Conservation (phyloP, 257 asterid genomes). For the Ehretia macrophylla region DNA sequence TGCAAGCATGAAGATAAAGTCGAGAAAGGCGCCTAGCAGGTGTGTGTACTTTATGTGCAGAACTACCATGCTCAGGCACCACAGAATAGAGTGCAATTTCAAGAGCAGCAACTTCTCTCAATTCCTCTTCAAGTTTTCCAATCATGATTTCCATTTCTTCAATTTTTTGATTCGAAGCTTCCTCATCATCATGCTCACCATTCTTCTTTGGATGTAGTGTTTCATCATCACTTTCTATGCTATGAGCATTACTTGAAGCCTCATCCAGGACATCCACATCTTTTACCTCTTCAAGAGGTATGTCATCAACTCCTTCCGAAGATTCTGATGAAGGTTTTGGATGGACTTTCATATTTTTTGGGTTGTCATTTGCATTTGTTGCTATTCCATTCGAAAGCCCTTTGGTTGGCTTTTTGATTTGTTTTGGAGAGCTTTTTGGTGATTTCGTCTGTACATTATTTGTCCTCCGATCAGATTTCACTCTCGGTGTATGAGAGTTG, state of each 20-base stretch:
- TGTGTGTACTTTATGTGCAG: conserved; percentile 91
- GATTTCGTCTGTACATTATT: conserved; percentile 22
- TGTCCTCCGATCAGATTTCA: conserved; percentile 33
- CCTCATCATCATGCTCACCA: conserved; percentile 32
- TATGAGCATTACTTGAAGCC: conserved; percentile 36
- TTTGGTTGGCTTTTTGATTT: conserved; percentile 28
- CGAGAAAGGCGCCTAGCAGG: conserved; percentile 95
- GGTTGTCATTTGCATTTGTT: conserved; percentile 37
- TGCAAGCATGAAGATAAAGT: conserved; percentile 78
- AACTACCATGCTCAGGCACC: conserved; percentile 91
- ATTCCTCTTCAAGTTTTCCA: conserved; percentile 72
- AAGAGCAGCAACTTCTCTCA: conserved; percentile 91
- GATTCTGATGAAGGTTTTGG: conserved; percentile 58
- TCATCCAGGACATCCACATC: conserved; percentile 42
- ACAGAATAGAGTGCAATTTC: conserved; percentile 90
- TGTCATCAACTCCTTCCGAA: conserved; percentile 46
- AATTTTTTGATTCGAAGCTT: conserved; percentile 43
- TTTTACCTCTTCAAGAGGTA: conserved; percentile 41
- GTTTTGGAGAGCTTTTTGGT: conserved; percentile 36
- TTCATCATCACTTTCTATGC: conserved; percentile 55
- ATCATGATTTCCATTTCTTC: conserved; percentile 84
- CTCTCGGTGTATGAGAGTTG: conserved; percentile 28
- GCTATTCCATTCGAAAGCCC: conserved; percentile 30
- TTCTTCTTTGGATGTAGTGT: conserved; percentile 31
- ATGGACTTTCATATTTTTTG: conserved; percentile 57